These are phyloP conservation scores for Phialophora chinensis DNA, from an alignment of 2,329 filamentous ascomycete species.

Conservation along the genomic window DNA sequence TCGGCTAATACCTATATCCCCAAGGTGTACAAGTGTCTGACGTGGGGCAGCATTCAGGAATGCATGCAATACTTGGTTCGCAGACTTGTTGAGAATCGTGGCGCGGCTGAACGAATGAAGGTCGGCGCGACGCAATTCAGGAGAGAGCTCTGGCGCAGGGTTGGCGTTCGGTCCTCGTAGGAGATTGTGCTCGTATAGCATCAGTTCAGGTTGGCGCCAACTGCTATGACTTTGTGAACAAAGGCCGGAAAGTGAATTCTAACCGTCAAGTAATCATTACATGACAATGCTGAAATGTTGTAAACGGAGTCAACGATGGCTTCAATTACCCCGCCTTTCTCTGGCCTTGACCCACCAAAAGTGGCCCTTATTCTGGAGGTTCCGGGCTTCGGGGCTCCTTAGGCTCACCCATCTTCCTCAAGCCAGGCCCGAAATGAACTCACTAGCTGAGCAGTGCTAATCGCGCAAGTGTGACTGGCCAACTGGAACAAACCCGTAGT, in stretches of 20 bases:
- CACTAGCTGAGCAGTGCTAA: not conserved
- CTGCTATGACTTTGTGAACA: not conserved
- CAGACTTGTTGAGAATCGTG: constrained; percentile 75
- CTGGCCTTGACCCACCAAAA: too few relatives aligned
- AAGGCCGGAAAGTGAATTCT: not conserved
- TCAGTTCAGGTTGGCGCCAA: not conserved
- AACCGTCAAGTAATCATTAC: not conserved
- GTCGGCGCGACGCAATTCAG: constrained; percentile 68
- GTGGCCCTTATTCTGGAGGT: too few relatives aligned
- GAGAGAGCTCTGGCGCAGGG: constrained; percentile 55
- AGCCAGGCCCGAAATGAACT: not conserved
- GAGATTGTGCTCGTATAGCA: not conserved
- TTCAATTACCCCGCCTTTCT: too few relatives aligned
- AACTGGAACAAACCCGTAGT: not conserved
- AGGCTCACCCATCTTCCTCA: too few relatives aligned
- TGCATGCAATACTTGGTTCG: constrained; percentile 67
- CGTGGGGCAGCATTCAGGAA: constrained; percentile 65
- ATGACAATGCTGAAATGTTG: too few relatives aligned
- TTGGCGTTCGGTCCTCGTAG: not conserved
- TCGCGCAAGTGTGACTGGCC: not conserved
- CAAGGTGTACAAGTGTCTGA: constrained; percentile 64
- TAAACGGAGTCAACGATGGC: too few relatives aligned
- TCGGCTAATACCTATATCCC: constrained; percentile 43
- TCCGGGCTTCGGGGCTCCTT: too few relatives aligned
- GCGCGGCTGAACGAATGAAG: constrained; percentile 68